A percentile compares a stretch with the other conserved stretches of the same genome.
phyloP scores from a whole-genome alignment of 208 protist genomes.

The Crithidia expoeki region DNA sequence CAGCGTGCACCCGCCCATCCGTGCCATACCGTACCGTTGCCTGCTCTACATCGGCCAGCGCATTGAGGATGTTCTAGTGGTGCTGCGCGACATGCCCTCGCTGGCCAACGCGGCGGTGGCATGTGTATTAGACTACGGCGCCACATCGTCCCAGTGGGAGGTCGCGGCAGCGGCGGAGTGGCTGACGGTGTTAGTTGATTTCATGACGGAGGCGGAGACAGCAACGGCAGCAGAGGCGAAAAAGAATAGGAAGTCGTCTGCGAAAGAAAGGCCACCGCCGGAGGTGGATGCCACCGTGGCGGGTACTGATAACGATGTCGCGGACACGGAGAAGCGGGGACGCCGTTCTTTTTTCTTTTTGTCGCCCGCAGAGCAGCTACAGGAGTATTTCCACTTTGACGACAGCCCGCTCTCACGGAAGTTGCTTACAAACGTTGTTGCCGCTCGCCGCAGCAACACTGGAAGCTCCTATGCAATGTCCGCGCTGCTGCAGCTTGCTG shows the following conservation, averaged over 20 bases:
- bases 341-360: not conserved
- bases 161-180: constrained; percentile 79
- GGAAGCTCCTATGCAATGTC: constrained; percentile 34
- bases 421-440: constrained; percentile 16
- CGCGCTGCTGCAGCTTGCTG: constrained; percentile 34
- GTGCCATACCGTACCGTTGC: constrained; percentile 62
- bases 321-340: not conserved
- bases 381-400: constrained; percentile 40
- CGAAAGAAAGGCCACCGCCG: constrained; percentile 5
- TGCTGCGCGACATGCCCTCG: constrained; percentile 68
- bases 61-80: constrained; percentile 40
- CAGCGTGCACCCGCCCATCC: constrained; percentile 69
- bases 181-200: constrained; percentile 43
- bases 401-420: constrained; percentile 30
- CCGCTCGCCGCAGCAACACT: constrained; percentile 18
- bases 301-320: not conserved
- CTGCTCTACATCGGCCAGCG: constrained; percentile 49
- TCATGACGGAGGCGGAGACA: constrained; percentile 22
- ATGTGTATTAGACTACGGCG: constrained; percentile 58
- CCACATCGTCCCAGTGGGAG: constrained; percentile 62
- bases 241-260: not conserved
- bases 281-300: constrained; percentile 4
- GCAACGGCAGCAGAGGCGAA: not conserved
- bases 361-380: constrained; percentile 12
- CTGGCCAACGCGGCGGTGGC: constrained; percentile 57